These are phyloP conservation scores for Paracoccidioides lutzii DNA, from an alignment of 2,329 filamentous ascomycete species.

Conservation along the genomic window DNA sequence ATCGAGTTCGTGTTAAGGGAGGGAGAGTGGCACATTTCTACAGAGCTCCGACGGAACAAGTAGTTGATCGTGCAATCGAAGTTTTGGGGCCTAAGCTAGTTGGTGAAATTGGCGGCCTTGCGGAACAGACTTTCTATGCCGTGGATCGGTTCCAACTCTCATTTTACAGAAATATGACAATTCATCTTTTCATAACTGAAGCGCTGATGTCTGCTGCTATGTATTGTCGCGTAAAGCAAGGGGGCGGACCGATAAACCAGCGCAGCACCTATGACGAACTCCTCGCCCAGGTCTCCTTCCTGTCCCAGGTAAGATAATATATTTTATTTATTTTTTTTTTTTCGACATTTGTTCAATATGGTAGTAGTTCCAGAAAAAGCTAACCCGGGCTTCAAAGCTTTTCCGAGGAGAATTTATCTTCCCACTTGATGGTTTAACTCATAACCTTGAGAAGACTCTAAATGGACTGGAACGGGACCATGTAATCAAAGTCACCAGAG, in stretches of 20 bases:
- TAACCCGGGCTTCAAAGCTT: constrained; percentile 37
- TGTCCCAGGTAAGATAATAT: constrained; percentile 47
- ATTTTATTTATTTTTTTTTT: not conserved
- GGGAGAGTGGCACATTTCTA: constrained; percentile 91
- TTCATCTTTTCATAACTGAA: constrained; percentile 92
- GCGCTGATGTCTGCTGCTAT: constrained; percentile 79
- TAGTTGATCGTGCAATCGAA: constrained; percentile 80
- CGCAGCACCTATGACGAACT: constrained; percentile 64
- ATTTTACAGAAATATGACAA: constrained; percentile 99
- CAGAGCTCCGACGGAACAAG: constrained; percentile 60
- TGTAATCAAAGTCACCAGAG: constrained; percentile 55
- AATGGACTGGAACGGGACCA: constrained; percentile 63
- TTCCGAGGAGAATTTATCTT: constrained; percentile 98
- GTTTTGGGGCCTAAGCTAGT: constrained; percentile 85
- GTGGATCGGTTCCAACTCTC: constrained; percentile 94
- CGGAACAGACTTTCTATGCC: constrained; percentile 86
- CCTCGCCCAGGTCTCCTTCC: constrained; percentile 67
- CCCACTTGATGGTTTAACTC: constrained; percentile 65
- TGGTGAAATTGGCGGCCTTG: constrained; percentile 61
- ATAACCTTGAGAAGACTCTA: constrained; percentile 72
- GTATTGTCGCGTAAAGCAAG: constrained; percentile 82
- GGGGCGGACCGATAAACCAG: constrained; percentile 71
- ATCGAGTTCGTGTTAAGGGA: constrained; percentile 69
- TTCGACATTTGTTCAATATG: not conserved
- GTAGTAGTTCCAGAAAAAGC: not conserved